Base-by-base conservation (phyloP, 2,329 filamentous ascomycete species). In the Dendryphion nanum region DNA sequence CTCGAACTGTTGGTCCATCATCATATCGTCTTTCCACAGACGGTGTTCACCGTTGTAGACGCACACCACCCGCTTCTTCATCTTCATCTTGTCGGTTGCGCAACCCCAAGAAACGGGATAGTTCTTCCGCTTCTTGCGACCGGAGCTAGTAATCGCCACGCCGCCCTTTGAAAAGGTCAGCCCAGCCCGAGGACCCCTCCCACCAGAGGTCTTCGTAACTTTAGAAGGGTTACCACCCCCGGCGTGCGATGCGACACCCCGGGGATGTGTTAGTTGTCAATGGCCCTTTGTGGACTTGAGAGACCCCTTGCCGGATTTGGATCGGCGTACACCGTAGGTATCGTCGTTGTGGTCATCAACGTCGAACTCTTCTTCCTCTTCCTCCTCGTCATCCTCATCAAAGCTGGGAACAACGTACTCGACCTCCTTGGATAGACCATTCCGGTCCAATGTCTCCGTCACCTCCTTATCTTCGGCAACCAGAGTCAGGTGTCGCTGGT, bases 11-110 rank as follows among this genome's bases (percentile, higher is more conserved):
- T 86, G 89, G 53, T 90, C 89, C 34, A 98, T 82, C 89, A 96
- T 95, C 89, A 97, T 93, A 69, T 98, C 93, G 62, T 98, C 93
- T 73, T 97, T 97, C 79, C 87, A 93, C 34, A 98, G 77, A 29
- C 91, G 83, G 37, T 90, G 82, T 13, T 78, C 78, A 1, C 93
- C 93, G 59, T 97, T 89, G 57, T 94, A 98, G 15, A 95, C 87
- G 48, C 89, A 89, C 57, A 97, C 76, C 38, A 96, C 89, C 18
- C 93, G 86, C 79, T 96, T 96, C 81, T 94, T 96, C 81, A 95
- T 94, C 61, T 86, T 94, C 88, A 97, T 95, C 73, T 93, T 89
- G 57, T 88, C 86, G 57, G 86, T 83, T 46, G 90, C 81, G 56
- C 90, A 93, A 36, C 93, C 91, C 93, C 93, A 98, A 2, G 86